Evolutionary conservation across 2,329 filamentous ascomycete species (phyloP), one percentile per base, ranked within the genome.

Genomic region (Emmonsiellopsis sp.): DNA sequence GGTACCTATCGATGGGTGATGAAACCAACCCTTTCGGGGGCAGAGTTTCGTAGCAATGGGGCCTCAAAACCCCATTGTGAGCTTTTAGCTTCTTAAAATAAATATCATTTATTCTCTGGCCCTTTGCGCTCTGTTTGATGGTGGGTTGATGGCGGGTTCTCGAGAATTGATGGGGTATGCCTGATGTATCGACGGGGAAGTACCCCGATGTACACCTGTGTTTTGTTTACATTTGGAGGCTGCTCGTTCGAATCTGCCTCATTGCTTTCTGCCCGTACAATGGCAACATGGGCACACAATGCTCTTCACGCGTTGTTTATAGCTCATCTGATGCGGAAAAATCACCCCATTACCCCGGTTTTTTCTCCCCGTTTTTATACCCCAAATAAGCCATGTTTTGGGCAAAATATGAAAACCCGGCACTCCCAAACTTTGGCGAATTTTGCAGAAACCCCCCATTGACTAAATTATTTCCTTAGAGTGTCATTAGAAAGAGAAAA

Each of bases 11-110:
- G 46, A 26, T 38, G 46, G 46, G 46, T 49, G 46, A 43, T 34
- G 38, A 51, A 51, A 42, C 49, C 38, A 51, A 42, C 49, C 49
- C 31, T 31, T 51, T 38, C 20, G 20, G 9, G 37, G 20, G 48
- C 20, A 32, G 37, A 51, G 49, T 51, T 51, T 51, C 49, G 38
- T 51, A 43, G 3, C 49, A 38, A 40, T 49, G 49, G 30, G 11
- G 38, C 37, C 49, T 1, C 6, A 5, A 20, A 38, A 15, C 30
- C 15, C 31, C 49, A 49, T 30, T 38, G 38, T 34, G 48, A 50
- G 48, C 48, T 51, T 43, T 51, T 51, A 16, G 15, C 8, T 5
- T 20, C 16, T 35, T 34, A 16, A n/a, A 15, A 34, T n/a, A 32
- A 34, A 10, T 32, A 9, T n/a, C 3, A 51, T 34, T 43, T 50